Conservation (phyloP, 2,329 filamentous ascomycete genomes). For the Clonostachys rosea region DNA sequence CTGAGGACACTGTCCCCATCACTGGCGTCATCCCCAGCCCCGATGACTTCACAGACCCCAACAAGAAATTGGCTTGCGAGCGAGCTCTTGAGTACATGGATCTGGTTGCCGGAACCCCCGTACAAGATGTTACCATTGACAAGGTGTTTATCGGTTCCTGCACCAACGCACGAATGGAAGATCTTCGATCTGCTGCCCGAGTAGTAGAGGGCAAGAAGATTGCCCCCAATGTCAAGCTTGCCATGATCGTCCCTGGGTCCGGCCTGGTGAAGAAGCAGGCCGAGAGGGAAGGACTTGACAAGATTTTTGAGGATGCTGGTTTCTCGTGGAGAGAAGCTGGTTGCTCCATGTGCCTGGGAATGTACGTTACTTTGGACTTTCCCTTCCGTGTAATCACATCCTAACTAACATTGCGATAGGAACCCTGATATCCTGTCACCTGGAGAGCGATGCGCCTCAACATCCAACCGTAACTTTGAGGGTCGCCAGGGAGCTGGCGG, state of each 20-base stretch:
- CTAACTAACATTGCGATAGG: slow-evolving; percentile 23
- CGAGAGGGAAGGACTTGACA: slow-evolving; percentile 86
- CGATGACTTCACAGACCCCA: slow-evolving; percentile 75
- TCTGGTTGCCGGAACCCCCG: slow-evolving; percentile 75
- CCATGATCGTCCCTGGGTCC: slow-evolving; percentile 94
- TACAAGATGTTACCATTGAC: slow-evolving; percentile 89
- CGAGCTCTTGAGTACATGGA: slow-evolving; percentile 97
- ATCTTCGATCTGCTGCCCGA: slow-evolving; percentile 80
- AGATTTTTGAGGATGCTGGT: slow-evolving; percentile 85
- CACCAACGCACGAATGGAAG: slow-evolving; percentile 96
- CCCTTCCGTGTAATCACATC: background rate
- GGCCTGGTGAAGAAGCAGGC: slow-evolving; percentile 91
- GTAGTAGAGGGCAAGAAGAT: slow-evolving; percentile 86
- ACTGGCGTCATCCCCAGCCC: slow-evolving; percentile 87
- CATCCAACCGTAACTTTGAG: slow-evolving; percentile 96
- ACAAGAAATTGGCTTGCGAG: slow-evolving; percentile 74
- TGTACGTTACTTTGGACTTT: slow-evolving; percentile 26
- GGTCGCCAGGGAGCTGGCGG: slow-evolving; percentile 90
- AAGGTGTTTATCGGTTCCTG: slow-evolving; percentile 98
- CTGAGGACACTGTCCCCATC: slow-evolving; percentile 94
- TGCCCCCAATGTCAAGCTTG: slow-evolving; percentile 83
- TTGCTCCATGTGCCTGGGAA: slow-evolving; percentile 98
- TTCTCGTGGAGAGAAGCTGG: slow-evolving; percentile 98
- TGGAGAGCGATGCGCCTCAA: slow-evolving; percentile 89
- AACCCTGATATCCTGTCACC: slow-evolving; percentile 96